These are phyloP conservation scores for Coemansia sp. DNA, from an alignment of 192 early-diverging fungal genomes.

Conservation along the genomic window DNA sequence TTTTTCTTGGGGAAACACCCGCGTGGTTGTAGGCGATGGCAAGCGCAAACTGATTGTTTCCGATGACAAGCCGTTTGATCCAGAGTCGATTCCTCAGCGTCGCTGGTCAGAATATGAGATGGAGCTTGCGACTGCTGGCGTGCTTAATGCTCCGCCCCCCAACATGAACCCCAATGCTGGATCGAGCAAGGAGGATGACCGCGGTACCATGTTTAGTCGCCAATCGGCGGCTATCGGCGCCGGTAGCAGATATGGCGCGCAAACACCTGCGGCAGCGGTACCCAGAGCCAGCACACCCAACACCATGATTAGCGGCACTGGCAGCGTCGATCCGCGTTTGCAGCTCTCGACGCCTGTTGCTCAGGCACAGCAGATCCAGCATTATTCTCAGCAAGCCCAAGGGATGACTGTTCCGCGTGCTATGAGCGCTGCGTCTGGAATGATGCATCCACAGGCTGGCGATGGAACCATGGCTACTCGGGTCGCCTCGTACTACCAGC, in stretches of 20 bases:
- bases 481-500: conserved; percentile 25
- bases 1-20: conserved; percentile 98
- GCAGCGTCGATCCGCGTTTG: conserved; percentile 34
- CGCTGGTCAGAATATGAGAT: conserved; percentile 88
- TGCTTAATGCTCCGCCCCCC: conserved; percentile 46
- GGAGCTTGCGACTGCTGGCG: conserved; percentile 58
- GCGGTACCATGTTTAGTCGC: conserved; percentile 27
- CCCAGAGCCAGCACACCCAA: conserved; percentile 34
- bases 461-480: conserved; percentile 25
- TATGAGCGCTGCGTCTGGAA: conserved; percentile 16
- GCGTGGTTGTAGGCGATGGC: conserved; percentile 71
- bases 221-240: conserved; percentile 26
- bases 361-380: conserved; percentile 38
- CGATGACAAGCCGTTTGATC: conserved; percentile 84
- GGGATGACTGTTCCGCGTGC: conserved; percentile 11
- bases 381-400: too few species aligned
- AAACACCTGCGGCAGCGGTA: conserved; percentile 17
- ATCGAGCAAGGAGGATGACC: conserved; percentile 43
- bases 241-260: conserved; percentile 10
- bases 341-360: conserved; percentile 40
- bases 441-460: neutral
- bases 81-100: conserved; percentile 78
- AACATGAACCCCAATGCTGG: conserved; percentile 46
- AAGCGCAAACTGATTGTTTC: conserved; percentile 64
- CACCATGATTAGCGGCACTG: conserved; percentile 19